Conservation (phyloP, 148 eudicot genomes). For the Dianthus caryophyllus region DNA sequence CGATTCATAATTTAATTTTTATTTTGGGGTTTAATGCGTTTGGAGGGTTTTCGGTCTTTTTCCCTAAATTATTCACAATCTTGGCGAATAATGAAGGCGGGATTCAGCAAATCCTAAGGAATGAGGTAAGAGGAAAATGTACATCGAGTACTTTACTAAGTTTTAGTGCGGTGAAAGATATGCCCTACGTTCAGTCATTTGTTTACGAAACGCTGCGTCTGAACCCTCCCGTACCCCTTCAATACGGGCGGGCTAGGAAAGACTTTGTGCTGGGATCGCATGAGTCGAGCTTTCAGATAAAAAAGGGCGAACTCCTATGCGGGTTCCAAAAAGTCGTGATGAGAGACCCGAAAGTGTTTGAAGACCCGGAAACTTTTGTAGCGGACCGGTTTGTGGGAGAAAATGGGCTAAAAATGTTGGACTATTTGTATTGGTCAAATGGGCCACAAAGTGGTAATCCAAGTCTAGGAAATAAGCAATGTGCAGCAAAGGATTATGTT, state of each 20-base stretch:
- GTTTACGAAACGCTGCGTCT: slow-evolving; percentile 71
- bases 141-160: slow-evolving; percentile 21
- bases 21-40: slow-evolving; percentile 76
- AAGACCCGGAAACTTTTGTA: slow-evolving; percentile 57
- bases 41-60: slow-evolving; percentile 62
- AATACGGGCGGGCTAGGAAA: slow-evolving; percentile 70
- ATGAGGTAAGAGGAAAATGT: slow-evolving; percentile 50
- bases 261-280: slow-evolving; percentile 59
- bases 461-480: slow-evolving; percentile 61
- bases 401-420: slow-evolving; percentile 45
- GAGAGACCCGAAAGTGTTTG: slow-evolving; percentile 68
- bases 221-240: slow-evolving; percentile 72
- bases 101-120: slow-evolving; percentile 39
- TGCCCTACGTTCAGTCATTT: slow-evolving; percentile 63
- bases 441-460: slow-evolving; percentile 71
- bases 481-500: slow-evolving; percentile 64
- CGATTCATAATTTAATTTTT: slow-evolving; percentile 68
- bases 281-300: slow-evolving; percentile 52
- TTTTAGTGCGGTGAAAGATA: slow-evolving; percentile 39
- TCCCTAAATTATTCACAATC: slow-evolving; percentile 31
- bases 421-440: slow-evolving; percentile 81
- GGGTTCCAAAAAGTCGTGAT: slow-evolving; percentile 69
- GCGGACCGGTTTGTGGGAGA: slow-evolving; percentile 50
- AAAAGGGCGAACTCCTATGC: slow-evolving; percentile 84
- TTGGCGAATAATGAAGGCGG: slow-evolving; percentile 39